Evolutionary conservation across 2,329 filamentous ascomycete genomes (phyloP), one percentile per base, ranked within the genome.

Genomic region (Monosporascus sp.): DNA sequence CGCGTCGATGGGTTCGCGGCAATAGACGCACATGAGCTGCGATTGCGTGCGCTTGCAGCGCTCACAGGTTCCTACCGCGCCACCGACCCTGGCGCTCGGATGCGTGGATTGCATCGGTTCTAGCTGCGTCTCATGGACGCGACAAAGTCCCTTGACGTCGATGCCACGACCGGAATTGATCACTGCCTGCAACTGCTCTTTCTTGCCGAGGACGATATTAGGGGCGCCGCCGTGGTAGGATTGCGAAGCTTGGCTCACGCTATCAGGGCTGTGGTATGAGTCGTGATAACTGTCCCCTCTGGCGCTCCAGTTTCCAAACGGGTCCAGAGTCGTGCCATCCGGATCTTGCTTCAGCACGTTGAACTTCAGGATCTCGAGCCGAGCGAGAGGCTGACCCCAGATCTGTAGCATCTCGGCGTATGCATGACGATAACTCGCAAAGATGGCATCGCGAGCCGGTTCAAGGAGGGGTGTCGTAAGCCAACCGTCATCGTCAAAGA

Each of bases 361-460:
- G 63, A 87, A 88, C 63, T 88, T 88, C 70, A 88, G 76, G 27
- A 88, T 80, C 64, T 88, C 85, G 1, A 88, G 76, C 19, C 84
- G 76, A 34, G 82, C 77, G 5, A 87, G 70, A 0, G 83, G 83
- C 52, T 84, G 78, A 2, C 77, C 74, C 85, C 85, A 88, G 69
- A 83, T 80, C 59, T 85, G 84, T 3, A 88, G 75, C 69, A 88
- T 78, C 67, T 87, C 83, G n/a, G 85, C 84, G 61, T 88, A 88
- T 1, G 80, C 77, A 55, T 82, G 80, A 37, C 85, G 80, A 62
- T 87, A 88, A 61, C 73, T 76, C n/a, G 78, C 75, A 58, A 84
- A 84, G 20, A 79, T 66, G 3, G 73, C 66, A 5, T 71, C 67
- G n/a, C 75, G 76, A 31, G 65, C 73, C 5, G 77, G 71, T 44